phyloP scores from a whole-genome alignment of 768 basidiomycete species.

The Mycena olivaceomarginata region DNA sequence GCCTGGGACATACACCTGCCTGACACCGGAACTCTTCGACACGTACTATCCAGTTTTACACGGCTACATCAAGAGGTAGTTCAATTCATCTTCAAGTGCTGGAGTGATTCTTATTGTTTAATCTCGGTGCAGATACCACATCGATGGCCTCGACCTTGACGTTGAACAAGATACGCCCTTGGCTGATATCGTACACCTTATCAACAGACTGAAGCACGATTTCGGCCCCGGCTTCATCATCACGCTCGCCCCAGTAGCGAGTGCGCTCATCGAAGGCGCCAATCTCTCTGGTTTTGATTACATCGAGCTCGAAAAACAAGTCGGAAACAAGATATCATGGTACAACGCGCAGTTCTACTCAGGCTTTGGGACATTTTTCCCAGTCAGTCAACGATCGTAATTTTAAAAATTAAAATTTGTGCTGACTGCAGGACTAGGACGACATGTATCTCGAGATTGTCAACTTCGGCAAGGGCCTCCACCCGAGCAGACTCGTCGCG shows the following conservation, averaged over 20 bases:
- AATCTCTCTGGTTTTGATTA: constrained; percentile 54
- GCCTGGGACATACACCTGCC: constrained; percentile 48
- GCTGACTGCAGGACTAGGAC: not conserved
- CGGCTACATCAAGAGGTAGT: constrained; percentile 23
- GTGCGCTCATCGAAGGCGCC: constrained; percentile 45
- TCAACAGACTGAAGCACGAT: constrained; percentile 44
- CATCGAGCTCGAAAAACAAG: constrained; percentile 40
- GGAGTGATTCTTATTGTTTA: not conserved
- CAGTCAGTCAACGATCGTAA: not conserved
- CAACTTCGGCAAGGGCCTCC: constrained; percentile 26
- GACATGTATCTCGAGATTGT: constrained; percentile 41
- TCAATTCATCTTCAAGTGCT: not conserved
- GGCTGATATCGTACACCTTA: constrained; percentile 42
- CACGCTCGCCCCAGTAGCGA: constrained; percentile 50
- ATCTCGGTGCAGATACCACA: constrained; percentile 37
- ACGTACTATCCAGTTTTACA: constrained; percentile 48
- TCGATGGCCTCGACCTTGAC: constrained; percentile 52
- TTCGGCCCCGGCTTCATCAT: constrained; percentile 51
- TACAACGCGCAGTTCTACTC: constrained; percentile 52
- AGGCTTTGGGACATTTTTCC: constrained; percentile 41
- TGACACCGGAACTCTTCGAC: constrained; percentile 42
- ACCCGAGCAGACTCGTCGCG: constrained; percentile 41
- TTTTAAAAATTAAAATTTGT: not conserved
- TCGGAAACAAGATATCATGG: constrained; percentile 45
- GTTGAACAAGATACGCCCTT: constrained; percentile 46